phyloP scores from a whole-genome alignment of 805 yeast genomes.

The Teunomyces barrocoloradensis region DNA sequence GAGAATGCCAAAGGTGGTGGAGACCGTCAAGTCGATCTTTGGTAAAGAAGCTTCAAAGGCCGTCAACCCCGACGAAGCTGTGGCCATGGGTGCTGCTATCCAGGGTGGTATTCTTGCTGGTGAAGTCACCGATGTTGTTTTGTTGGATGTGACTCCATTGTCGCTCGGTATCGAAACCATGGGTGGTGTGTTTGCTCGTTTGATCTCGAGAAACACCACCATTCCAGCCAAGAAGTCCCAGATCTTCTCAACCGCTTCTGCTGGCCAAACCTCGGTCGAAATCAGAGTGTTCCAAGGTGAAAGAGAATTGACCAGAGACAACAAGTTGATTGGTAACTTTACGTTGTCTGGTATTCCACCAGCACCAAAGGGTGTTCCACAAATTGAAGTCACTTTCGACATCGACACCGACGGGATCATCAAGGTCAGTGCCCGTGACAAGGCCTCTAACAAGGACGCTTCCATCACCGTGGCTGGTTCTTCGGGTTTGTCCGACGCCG shows the following conservation, averaged over 20 bases:
- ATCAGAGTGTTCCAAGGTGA: constrained; percentile 99
- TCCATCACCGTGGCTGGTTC: constrained; percentile 96
- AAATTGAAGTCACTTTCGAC: constrained; percentile 92
- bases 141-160: constrained; percentile 86
- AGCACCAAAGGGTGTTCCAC: constrained; percentile 93
- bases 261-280: constrained; percentile 36
- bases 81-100: constrained; percentile 95
- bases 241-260: constrained; percentile 53
- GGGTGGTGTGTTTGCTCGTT: constrained; percentile 95
- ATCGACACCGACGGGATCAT: constrained; percentile 97
- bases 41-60: constrained; percentile 84
- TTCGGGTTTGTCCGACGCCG: constrained; percentile 85
- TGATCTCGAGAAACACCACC: constrained; percentile 90
- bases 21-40: constrained; percentile 72
- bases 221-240: constrained; percentile 96
- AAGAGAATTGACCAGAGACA: constrained; percentile 96
- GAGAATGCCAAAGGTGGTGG: constrained; percentile 85
- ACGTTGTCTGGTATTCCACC: constrained; percentile 94
- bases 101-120: constrained; percentile 97
- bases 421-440: constrained; percentile 91
- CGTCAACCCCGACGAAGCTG: constrained; percentile 94
- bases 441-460: constrained; percentile 90
- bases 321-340: constrained; percentile 96
- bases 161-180: constrained; percentile 95
- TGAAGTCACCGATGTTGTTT: constrained; percentile 87